These are phyloP conservation scores for Tetradesmus obliquus DNA, from an alignment of 139 green algal species.

Conservation along the genomic window DNA sequence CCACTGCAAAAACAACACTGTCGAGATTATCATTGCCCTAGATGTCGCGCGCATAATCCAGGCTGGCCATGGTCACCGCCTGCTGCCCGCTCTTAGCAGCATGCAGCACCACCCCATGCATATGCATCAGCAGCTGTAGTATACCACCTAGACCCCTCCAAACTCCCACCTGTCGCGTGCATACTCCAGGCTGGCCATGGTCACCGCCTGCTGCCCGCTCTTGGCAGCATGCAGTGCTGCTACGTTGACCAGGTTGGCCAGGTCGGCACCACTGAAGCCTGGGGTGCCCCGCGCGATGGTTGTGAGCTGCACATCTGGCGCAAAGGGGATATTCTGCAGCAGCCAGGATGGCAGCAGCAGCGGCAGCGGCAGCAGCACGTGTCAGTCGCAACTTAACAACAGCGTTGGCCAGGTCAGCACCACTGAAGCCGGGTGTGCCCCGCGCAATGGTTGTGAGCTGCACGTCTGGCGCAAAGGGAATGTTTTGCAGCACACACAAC, in stretches of 20 bases:
- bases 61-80: slow-evolving; percentile 60
- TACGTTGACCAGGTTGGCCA: slow-evolving; percentile 96
- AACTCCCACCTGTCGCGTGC: slow-evolving; percentile 47
- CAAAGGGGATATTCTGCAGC: slow-evolving; percentile 67
- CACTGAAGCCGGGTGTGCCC: slow-evolving; percentile 70
- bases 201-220: slow-evolving; percentile 54
- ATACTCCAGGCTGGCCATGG: slow-evolving; percentile 65
- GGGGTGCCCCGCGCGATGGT: slow-evolving; percentile 89
- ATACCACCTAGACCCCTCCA: too few relatives aligned
- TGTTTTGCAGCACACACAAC: slow-evolving; percentile 51
- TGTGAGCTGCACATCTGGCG: slow-evolving; percentile 79
- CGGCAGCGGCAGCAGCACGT: neutral
- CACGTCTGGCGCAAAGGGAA: slow-evolving; percentile 72
- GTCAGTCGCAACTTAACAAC: too few relatives aligned
- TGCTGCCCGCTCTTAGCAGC: slow-evolving; percentile 71
- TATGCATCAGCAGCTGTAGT: too few relatives aligned
- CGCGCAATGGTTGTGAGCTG: slow-evolving; percentile 87
- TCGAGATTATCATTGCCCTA: neutral
- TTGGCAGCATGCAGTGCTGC: slow-evolving; percentile 92
- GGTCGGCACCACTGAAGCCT: slow-evolving; percentile 73
- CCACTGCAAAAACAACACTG: neutral
- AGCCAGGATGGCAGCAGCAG: neutral
- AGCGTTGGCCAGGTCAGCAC: slow-evolving; percentile 91
- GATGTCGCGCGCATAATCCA: slow-evolving; percentile 62
- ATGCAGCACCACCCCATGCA: too few relatives aligned